Conservation (phyloP, 352 stramenopile species). For the Elongisporangium senticosum region DNA sequence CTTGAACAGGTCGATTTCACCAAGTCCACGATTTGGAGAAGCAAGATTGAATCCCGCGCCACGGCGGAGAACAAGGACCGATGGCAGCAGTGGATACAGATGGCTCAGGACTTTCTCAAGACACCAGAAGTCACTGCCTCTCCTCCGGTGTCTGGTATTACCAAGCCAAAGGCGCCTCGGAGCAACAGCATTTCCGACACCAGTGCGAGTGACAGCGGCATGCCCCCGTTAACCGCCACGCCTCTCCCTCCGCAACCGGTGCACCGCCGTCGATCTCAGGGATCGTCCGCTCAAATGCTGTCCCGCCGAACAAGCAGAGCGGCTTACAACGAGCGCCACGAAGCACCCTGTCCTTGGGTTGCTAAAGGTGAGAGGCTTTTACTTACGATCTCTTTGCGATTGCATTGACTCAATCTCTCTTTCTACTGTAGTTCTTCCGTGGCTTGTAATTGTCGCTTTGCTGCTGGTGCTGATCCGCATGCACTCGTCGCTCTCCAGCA, state of each 20-base stretch:
- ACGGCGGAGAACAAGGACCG: conserved; percentile 72
- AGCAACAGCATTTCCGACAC: neutral
- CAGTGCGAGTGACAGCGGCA: neutral
- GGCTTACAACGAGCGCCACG: neutral
- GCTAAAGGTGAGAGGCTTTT: neutral
- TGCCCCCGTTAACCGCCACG: neutral
- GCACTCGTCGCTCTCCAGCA: conserved; percentile 50
- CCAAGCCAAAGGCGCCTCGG: neutral
- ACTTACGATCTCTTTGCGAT: neutral
- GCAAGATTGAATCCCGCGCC: conserved; percentile 68
- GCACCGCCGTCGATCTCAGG: neutral
- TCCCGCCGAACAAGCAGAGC: neutral
- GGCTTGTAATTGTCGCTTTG: conserved; percentile 57
- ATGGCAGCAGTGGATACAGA: conserved; percentile 58
- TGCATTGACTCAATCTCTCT: neutral
- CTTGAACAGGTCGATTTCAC: conserved; percentile 55
- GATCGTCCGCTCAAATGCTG: neutral
- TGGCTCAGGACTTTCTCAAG: conserved; percentile 52
- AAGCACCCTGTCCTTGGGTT: neutral
- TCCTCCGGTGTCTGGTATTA: neutral
- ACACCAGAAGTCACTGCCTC: neutral
- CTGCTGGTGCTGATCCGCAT: conserved; percentile 55
- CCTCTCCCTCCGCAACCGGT: neutral
- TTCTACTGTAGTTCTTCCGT: conserved; percentile 37
- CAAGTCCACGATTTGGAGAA: conserved; percentile 84